Base-by-base conservation (phyloP, 805 yeast genomes). In the Sugiyamaella chiloensis region DNA sequence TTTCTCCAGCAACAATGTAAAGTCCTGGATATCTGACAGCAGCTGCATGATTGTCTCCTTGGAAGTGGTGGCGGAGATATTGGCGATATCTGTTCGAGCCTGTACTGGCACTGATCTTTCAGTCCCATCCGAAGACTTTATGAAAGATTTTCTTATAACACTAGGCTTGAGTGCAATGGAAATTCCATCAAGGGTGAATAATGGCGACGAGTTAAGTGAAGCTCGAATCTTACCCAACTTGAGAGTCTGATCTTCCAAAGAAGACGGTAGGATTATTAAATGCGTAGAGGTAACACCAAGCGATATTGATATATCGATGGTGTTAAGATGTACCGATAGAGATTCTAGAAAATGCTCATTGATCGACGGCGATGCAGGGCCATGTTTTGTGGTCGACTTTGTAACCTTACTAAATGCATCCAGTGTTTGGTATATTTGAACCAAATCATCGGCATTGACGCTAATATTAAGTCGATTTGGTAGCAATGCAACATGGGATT, bases 381-480 rank as follows among this genome's bases (percentile, higher is more conserved):
- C 4, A 34, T 11, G 14, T 5, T 16, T 14, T 19, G 12, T 19
- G 20, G 12, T 11, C 6, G 5, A 12, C 7, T 34, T 21, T 11
- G 7, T 34, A 12, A 4, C 11, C 11, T 14, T 34, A 4, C 21
- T n/a, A 34, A 34, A 34, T 5, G 37, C 4, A 21, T 34, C 20
- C 21, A 34, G 16, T 5, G 20, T 14, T 16, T 34, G 20, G 20
- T n/a, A n/a, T 9, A 34, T 3, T 16, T n/a, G 12, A 9, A 19
- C 3, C 9, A 34, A 11, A 34, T 19, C 16, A 11, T 34, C 37
- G 4, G 3, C 11, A 4, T 34, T 4, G 4, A 34, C 11, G 20
- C 20, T 34, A 4, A 34, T 19, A n/a, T 34, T 34, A 12, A 34
- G 20, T 3, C n/a, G 16, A 40, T 40, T 34, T 14, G 53, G 53